Evolutionary conservation across 2,329 filamentous ascomycete species (phyloP).

Genomic region (Ophiostoma himal-ulmi): DNA sequence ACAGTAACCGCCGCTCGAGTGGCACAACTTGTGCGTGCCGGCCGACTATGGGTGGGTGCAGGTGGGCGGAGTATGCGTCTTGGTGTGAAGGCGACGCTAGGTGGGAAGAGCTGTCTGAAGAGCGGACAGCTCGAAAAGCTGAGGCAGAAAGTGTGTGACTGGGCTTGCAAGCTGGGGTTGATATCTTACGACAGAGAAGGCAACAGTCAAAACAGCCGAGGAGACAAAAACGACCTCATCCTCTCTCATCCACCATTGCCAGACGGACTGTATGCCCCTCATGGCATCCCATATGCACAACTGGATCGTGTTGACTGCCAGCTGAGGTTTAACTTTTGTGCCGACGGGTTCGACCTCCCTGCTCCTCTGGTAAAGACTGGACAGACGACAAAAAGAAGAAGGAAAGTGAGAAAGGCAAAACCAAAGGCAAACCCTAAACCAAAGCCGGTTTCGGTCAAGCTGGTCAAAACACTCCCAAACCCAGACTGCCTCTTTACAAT

Average conservation of each 20-base stretch:
- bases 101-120: neutral
- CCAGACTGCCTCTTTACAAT: neutral
- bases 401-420: neutral
- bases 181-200: neutral
- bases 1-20: constrained; percentile 22
- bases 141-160: neutral
- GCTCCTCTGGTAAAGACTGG: neutral
- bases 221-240: constrained; percentile 1
- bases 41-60: constrained; percentile 24
- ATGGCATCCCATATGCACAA: constrained; percentile 23
- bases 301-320: constrained; percentile 22
- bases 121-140: neutral
- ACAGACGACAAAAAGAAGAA: neutral
- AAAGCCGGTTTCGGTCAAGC: neutral
- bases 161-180: constrained; percentile 21
- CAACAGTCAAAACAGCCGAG: neutral
- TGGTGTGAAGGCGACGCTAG: constrained; percentile 18
- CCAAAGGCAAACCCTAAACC: neutral
- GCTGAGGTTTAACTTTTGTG: constrained; percentile 14
- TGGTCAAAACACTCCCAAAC: too few relatives aligned
- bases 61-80: constrained; percentile 21
- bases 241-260: constrained; percentile 21
- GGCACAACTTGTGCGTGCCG: constrained; percentile 22
- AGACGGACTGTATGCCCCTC: constrained; percentile 21
- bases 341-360: neutral